These are phyloP conservation scores for Xylaria acuta DNA, from an alignment of 495 filamentous ascomycete species.

Conservation along the genomic window DNA sequence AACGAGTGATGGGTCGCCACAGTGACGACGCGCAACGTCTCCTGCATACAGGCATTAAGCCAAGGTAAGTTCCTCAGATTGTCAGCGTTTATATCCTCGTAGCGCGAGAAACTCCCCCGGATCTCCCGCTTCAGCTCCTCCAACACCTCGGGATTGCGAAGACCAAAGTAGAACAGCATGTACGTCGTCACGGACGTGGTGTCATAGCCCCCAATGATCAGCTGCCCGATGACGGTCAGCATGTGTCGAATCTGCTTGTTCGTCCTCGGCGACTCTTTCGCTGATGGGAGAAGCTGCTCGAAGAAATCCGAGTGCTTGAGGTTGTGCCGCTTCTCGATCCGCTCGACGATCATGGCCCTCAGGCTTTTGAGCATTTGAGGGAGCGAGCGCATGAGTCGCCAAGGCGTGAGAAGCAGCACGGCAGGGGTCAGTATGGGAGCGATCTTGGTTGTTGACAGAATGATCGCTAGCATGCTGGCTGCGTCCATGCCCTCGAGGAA, in stretches of 20 bases:
- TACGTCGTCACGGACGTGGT: neutral
- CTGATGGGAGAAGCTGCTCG: neutral
- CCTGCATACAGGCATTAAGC: neutral
- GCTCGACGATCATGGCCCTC: neutral
- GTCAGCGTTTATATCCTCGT: neutral
- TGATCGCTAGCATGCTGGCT: no score
- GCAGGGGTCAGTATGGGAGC: no score
- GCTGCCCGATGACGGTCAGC: neutral
- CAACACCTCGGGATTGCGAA: neutral
- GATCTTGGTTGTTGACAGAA: no score
- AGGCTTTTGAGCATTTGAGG: no score
- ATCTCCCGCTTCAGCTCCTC: neutral
- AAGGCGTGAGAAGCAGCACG: no score
- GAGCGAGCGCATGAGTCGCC: no score
- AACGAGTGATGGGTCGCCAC: neutral
- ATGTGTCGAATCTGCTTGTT: neutral
- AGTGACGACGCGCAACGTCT: neutral
- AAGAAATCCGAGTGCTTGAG: neutral
- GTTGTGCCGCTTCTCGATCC: neutral
- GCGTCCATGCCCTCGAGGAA: no score
- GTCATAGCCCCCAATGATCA: neutral
- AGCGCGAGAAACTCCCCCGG: neutral
- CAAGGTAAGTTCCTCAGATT: neutral
- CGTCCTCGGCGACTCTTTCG: neutral
- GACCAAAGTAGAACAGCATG: neutral